Conservation (phyloP, 441 rosid genomes). For the Aquilaria agallochum region DNA sequence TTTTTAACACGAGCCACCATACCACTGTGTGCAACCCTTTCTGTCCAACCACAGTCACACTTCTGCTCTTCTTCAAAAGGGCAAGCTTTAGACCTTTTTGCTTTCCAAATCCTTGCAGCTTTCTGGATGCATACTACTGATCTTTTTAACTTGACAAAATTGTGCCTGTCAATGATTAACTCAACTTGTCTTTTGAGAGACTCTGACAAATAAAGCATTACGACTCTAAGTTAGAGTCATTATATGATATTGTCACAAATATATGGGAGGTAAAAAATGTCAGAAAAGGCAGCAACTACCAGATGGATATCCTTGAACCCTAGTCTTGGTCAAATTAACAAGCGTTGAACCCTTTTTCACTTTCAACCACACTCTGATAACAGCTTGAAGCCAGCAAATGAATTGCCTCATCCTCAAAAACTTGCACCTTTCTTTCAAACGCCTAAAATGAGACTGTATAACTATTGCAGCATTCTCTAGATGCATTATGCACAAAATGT, state of each 20-base stretch:
- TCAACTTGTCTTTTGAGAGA: constrained; percentile 29
- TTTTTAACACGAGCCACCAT: constrained; percentile 17
- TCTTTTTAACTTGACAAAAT: constrained; percentile 40
- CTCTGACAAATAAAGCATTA: constrained; percentile 14
- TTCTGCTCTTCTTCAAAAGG: constrained; percentile 22
- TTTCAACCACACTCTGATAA: constrained; percentile 52
- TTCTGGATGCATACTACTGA: constrained; percentile 51
- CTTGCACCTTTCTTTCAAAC: constrained; percentile 33
- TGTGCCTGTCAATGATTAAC: constrained; percentile 48
- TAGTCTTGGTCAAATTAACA: constrained; percentile 18
- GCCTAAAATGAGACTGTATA: constrained; percentile 65
- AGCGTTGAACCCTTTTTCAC: constrained; percentile 35
- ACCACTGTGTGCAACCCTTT: constrained; percentile 14
- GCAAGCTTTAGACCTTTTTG: constrained; percentile 19
- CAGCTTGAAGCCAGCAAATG: constrained; percentile 48
- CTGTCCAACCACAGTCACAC: constrained; percentile 24
- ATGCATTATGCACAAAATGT: constrained; percentile 16
- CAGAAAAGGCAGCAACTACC: constrained; percentile 27
- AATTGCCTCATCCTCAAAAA: constrained; percentile 50
- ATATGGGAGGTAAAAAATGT: not conserved
- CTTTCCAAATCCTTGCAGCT: constrained; percentile 55
- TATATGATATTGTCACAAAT: too few relatives aligned
- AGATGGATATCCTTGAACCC: constrained; percentile 22
- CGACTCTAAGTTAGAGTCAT: not conserved
- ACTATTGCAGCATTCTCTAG: constrained; percentile 58